A percentile compares a stretch with the other conserved stretches of the same genome.
phyloP scores from a whole-genome alignment of 1,284 basidiomycete genomes.

The Rhodotorula sp. region DNA sequence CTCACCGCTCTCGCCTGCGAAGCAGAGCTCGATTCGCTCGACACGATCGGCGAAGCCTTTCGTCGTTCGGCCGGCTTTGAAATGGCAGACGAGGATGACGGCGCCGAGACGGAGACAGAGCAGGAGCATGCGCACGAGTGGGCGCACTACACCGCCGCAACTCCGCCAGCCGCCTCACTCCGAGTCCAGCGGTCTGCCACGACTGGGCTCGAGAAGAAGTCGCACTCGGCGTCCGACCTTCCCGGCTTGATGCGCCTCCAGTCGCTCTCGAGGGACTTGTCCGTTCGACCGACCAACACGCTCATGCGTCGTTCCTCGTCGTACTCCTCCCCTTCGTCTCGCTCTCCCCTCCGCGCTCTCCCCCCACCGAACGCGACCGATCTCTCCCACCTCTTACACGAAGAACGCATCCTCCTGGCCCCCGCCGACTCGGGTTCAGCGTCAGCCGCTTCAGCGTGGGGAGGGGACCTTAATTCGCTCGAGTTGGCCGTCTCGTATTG shows the following conservation, averaged over 20 bases:
- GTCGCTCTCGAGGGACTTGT: neutral
- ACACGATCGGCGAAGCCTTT: neutral
- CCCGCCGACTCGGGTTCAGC: neutral
- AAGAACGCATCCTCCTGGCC: conserved; percentile 8
- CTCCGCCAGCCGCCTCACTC: neutral
- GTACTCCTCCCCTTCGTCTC: neutral
- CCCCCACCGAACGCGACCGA: neutral
- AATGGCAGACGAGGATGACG: neutral
- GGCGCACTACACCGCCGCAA: neutral
- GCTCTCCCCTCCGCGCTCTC: neutral
- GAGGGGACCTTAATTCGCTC: conserved; percentile 17
- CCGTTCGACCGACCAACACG: neutral
- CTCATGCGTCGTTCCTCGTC: neutral
- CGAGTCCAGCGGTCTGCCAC: neutral
- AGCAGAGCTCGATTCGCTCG: neutral
- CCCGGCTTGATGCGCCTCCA: neutral
- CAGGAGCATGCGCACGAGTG: neutral
- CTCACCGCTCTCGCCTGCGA: neutral
- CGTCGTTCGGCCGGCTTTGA: neutral
- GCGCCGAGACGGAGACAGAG: conserved; percentile 14
- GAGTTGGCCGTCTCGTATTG: conserved; percentile 17
- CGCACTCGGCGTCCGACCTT: conserved; percentile 6
- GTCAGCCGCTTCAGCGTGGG: neutral
- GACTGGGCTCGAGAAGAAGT: neutral
- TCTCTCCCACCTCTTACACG: conserved; percentile 3